Percentiles rank a stretch among this genome's conserved stretches.
Conservation (phyloP, 129 eudicot genomes). For the Artemisia tridentata region DNA sequence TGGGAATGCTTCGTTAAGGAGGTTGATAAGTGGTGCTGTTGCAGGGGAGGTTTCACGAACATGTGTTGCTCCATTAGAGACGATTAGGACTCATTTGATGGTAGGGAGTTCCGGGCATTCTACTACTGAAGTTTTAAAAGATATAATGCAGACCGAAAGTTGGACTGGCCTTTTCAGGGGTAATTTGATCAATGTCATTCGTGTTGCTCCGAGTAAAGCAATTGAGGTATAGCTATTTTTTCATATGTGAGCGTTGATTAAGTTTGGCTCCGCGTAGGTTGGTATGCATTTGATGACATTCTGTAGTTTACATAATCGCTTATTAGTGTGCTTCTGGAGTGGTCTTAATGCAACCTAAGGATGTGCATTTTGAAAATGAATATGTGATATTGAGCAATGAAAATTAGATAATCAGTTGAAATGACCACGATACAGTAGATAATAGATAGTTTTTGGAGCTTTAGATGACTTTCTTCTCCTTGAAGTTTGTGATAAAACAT, state of each 20-base stretch:
- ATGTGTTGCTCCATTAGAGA: conserved; percentile 80
- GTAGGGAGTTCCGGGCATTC: conserved; percentile 81
- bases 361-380: background rate
- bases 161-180: conserved; percentile 88
- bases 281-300: background rate
- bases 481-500: too few species aligned
- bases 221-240: conserved; percentile 54
- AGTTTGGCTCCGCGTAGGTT: background rate
- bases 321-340: background rate
- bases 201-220: conserved; percentile 91
- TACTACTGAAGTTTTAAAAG: conserved; percentile 60
- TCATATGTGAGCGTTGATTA: background rate
- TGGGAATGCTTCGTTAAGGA: conserved; percentile 62
- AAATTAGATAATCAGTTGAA: background rate
- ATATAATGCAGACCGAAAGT: conserved; percentile 77
- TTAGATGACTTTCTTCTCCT: too few species aligned
- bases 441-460: too few species aligned
- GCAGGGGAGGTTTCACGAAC: conserved; percentile 88
- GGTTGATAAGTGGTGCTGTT: conserved; percentile 75
- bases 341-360: background rate
- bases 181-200: conserved; percentile 77
- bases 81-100: conserved; percentile 88
- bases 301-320: background rate
- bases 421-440: too few species aligned
- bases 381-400: background rate